These are phyloP conservation scores for Hypoxylon sp. DNA, from an alignment of 2,329 filamentous ascomycete genomes.

Conservation along the genomic window DNA sequence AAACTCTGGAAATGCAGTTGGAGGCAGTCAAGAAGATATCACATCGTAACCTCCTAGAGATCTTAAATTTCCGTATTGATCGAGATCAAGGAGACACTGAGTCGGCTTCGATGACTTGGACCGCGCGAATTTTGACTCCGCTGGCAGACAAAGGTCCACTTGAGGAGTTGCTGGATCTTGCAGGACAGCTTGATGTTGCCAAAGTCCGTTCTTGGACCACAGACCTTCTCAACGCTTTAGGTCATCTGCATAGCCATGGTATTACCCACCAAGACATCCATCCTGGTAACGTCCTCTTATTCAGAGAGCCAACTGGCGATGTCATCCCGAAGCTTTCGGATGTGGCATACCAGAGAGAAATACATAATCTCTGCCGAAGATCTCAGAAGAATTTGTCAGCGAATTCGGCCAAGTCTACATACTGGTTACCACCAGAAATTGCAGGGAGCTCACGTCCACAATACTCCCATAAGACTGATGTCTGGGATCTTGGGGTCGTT, in stretches of 20 bases:
- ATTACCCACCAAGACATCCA: conserved; percentile 88
- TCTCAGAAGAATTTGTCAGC: conserved; percentile 65
- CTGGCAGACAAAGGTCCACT: conserved; percentile 86
- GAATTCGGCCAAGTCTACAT: conserved; percentile 77
- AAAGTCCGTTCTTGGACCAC: conserved; percentile 91
- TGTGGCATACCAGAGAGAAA: conserved; percentile 75
- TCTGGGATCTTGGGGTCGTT: conserved; percentile 94
- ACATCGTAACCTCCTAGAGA: conserved; percentile 81
- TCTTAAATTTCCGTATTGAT: conserved; percentile 87
- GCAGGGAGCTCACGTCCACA: conserved; percentile 70
- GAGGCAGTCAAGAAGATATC: conserved; percentile 79
- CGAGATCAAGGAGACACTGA: conserved; percentile 59
- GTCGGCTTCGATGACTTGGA: conserved; percentile 67
- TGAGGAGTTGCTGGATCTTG: conserved; percentile 82
- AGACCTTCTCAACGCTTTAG: conserved; percentile 88
- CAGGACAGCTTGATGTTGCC: conserved; percentile 77
- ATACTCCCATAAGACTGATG: conserved; percentile 83
- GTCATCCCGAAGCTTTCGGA: conserved; percentile 81
- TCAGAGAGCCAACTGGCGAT: conserved; percentile 75
- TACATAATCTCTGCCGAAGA: conserved; percentile 71
- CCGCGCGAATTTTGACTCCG: conserved; percentile 79
- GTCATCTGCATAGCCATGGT: conserved; percentile 87
- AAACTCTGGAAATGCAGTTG: conserved; percentile 80
- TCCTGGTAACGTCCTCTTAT: conserved; percentile 81
- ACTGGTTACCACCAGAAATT: conserved; percentile 87